Conservation (phyloP, 768 basidiomycete species). For the Amanita muscaria region DNA sequence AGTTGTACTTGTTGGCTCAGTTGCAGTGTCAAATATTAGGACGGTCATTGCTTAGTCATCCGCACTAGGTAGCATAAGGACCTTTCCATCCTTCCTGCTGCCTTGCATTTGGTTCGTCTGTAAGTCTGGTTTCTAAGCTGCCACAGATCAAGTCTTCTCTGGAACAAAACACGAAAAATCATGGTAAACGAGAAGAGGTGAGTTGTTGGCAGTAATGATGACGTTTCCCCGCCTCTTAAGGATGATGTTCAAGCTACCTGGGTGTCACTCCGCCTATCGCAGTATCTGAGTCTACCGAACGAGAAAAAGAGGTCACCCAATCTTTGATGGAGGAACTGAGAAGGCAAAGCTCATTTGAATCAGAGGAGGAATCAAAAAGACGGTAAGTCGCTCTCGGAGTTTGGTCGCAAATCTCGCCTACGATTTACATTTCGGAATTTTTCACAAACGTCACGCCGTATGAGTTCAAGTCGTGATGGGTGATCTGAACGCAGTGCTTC, state of each 20-base stretch:
- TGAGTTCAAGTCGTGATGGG: background rate
- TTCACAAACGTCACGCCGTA: background rate
- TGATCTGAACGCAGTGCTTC: background rate
- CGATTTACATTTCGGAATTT: conserved; percentile 1
- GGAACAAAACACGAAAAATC: conserved; percentile 1
- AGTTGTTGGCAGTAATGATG: background rate
- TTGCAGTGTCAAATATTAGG: background rate
- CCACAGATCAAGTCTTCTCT: background rate
- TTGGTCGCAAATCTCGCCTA: conserved; percentile 1
- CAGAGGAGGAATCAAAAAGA: conserved; percentile 76
- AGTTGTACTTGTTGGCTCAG: too few relatives aligned
- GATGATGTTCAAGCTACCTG: conserved; percentile 45
- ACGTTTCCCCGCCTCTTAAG: conserved; percentile 7
- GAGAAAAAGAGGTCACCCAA: conserved; percentile 75
- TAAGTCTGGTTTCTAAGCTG: too few relatives aligned
- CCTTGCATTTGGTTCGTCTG: too few relatives aligned
- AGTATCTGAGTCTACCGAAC: conserved; percentile 58
- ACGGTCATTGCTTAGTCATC: conserved; percentile 6
- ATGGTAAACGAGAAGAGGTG: conserved; percentile 9
- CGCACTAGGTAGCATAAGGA: background rate
- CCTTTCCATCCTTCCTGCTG: background rate
- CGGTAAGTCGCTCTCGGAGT: conserved; percentile 47
- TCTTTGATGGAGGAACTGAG: conserved; percentile 89
- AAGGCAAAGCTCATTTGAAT: conserved; percentile 82
- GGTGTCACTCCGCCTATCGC: conserved; percentile 87